These are phyloP conservation scores for Fusarium sp. DNA, from an alignment of 2,329 filamentous ascomycete species.

Conservation along the genomic window DNA sequence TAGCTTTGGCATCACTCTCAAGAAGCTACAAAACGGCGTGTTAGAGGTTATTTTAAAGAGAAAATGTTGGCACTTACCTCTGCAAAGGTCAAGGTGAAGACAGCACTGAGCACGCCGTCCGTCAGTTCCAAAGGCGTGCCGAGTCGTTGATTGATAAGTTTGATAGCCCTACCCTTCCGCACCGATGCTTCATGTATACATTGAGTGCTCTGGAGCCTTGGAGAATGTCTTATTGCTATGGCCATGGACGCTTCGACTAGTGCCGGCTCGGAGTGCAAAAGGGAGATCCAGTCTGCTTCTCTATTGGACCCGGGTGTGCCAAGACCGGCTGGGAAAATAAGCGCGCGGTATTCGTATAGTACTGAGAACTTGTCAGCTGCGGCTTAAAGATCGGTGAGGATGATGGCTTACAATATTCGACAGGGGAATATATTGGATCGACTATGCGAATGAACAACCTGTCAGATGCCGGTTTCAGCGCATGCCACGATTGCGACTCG, in stretches of 20 bases:
- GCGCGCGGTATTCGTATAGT: constrained; percentile 7
- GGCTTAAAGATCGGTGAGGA: fast-evolving
- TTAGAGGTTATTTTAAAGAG: fast-evolving
- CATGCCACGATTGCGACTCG: no score
- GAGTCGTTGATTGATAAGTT: constrained; percentile 29
- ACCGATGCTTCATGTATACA: background rate
- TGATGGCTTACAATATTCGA: constrained; percentile 3
- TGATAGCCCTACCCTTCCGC: constrained; percentile 28
- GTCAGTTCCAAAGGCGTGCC: constrained; percentile 6
- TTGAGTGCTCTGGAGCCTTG: background rate
- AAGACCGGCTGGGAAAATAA: constrained; percentile 4
- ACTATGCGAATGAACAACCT: background rate
- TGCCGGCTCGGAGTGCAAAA: constrained; percentile 43
- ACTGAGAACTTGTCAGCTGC: background rate
- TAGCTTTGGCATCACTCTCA: constrained; percentile 16
- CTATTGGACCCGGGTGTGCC: constrained; percentile 6
- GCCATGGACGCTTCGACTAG: constrained; percentile 43
- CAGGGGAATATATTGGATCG: background rate
- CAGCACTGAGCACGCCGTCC: constrained; percentile 38
- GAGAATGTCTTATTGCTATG: constrained; percentile 27
- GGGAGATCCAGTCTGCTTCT: constrained; percentile 25
- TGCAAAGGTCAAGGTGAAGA: constrained; percentile 36
- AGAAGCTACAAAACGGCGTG: constrained; percentile 16
- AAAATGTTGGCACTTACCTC: background rate
- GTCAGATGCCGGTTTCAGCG: background rate